phyloP scores from a whole-genome alignment of 2,329 filamentous ascomycete genomes.

The Ceratocystis lukuohia region DNA sequence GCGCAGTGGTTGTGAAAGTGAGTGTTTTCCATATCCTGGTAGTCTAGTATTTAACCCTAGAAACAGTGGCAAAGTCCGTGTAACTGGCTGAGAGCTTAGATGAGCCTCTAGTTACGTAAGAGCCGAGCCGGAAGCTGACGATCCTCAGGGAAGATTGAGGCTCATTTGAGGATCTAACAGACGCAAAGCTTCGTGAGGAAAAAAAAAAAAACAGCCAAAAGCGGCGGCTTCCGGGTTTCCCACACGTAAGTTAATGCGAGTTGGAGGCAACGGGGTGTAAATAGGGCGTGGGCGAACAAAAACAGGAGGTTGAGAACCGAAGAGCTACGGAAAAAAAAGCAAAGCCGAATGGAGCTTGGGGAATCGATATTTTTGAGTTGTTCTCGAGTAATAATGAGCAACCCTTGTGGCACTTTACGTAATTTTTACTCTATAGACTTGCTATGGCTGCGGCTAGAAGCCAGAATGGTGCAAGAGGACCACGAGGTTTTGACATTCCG shows the following conservation, averaged over 20 bases:
- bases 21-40: too few species aligned
- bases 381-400: background rate
- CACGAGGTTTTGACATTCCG: conserved; percentile 4
- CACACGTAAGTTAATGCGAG: conserved; percentile 2
- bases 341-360: conserved; percentile 3
- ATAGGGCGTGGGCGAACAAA: conserved; percentile 1
- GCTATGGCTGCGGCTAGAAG: background rate
- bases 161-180: background rate
- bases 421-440: conserved; percentile 16
- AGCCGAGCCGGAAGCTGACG: background rate
- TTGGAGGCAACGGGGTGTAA: background rate
- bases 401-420: conserved; percentile 14
- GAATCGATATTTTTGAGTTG: background rate
- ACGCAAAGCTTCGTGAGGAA: background rate
- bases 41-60: background rate
- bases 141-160: conserved; percentile 5
- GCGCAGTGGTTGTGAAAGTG: background rate
- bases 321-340: background rate
- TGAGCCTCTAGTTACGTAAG: conserved; percentile 11
- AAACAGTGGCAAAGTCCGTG: background rate
- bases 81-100: background rate
- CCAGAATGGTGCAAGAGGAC: conserved; percentile 1
- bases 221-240: background rate
- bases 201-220: too few species aligned
- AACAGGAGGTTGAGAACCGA: background rate